phyloP scores from a whole-genome alignment of 495 filamentous ascomycete genomes.

The Opeltia flavorubescens region DNA sequence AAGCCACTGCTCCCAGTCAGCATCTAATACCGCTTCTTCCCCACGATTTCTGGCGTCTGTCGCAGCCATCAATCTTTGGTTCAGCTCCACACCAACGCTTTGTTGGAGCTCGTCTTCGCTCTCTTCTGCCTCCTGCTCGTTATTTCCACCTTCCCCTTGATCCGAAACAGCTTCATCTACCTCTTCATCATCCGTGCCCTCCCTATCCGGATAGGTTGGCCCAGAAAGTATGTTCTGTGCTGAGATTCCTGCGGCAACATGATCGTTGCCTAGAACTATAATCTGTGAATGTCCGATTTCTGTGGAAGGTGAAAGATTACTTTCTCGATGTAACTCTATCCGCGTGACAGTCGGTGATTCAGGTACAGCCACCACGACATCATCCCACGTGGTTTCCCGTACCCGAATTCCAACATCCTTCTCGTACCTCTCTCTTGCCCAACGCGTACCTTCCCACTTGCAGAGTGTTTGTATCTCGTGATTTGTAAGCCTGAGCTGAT shows the following conservation, averaged over 20 bases:
- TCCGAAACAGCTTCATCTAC: constrained; percentile 12
- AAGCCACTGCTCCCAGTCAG: constrained; percentile 76
- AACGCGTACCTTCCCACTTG: constrained; percentile 89
- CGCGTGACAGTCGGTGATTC: constrained; percentile 20
- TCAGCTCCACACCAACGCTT: constrained; percentile 59
- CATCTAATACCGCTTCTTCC: constrained; percentile 51
- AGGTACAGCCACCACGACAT: constrained; percentile 34
- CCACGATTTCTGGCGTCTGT: constrained; percentile 51
- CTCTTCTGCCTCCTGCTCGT: constrained; percentile 35
- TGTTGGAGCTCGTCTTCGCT: constrained; percentile 53
- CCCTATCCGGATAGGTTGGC: constrained; percentile 4
- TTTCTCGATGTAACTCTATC: constrained; percentile 2
- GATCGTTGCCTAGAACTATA: constrained; percentile 21
- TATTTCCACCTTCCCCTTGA: constrained; percentile 20
- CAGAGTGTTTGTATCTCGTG: constrained; percentile 66
- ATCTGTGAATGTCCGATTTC: neutral
- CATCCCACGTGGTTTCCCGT: constrained; percentile 63
- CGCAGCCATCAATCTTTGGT: constrained; percentile 56
- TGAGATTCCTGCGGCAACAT: constrained; percentile 18
- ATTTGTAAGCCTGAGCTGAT: constrained; percentile 59
- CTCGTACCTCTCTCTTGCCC: constrained; percentile 76
- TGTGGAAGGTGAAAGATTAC: neutral
- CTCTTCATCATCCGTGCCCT: constrained; percentile 22
- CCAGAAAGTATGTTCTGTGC: neutral
- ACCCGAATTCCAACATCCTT: constrained; percentile 58